Evolutionary conservation across 1,139 yeast genomes (phyloP), one percentile per base, ranked within the genome.

Genomic region (Pichia sp.): DNA sequence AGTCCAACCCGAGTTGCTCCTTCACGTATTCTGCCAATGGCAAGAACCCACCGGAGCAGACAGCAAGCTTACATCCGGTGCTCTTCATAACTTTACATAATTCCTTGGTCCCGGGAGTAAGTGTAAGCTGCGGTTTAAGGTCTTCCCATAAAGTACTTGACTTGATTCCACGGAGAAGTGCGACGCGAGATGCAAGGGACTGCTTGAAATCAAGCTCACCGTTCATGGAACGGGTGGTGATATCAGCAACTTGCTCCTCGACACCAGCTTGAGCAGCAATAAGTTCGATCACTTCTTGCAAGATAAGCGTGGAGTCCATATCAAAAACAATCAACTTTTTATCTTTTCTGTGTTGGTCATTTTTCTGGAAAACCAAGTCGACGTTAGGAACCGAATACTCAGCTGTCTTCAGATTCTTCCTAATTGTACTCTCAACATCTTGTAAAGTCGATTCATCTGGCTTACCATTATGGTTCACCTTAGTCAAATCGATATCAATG

Each of bases 271-370:
- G 83, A 0, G 87, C 90, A 3, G 99, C 99, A 62, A 95, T 92
- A 67, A 93, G 74, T 68, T 95, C 99, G 62, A 93, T 93, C 49
- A 93, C 98, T 71, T 95, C 99, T 71, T 95, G 98, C 70, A 88
- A 85, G 62, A 95, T 95, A 67, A 95, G 75, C 0, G 99, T 95
- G 0, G 98, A 92, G 73, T 95, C 99, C 99, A 95, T 95, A 66
- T 95, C 99, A 66, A 95, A 95, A 19, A 95, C 89, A 59, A 89
- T 84, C 50, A 93, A 75, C 62, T 81, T 80, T 66, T 86, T 87
- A 52, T 71, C 59, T 61, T 75, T 72, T 63, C 90, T 73, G 16
- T 46, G 46, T 0, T 41, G 51, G 46, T 61, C 67, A 45, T 71
- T 69, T 46, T 57, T 59, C 62, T 81, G 87, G 16, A 80, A 70